Conservation (phyloP, 2,329 filamentous ascomycete species). For the Graphilbum fragrans region DNA sequence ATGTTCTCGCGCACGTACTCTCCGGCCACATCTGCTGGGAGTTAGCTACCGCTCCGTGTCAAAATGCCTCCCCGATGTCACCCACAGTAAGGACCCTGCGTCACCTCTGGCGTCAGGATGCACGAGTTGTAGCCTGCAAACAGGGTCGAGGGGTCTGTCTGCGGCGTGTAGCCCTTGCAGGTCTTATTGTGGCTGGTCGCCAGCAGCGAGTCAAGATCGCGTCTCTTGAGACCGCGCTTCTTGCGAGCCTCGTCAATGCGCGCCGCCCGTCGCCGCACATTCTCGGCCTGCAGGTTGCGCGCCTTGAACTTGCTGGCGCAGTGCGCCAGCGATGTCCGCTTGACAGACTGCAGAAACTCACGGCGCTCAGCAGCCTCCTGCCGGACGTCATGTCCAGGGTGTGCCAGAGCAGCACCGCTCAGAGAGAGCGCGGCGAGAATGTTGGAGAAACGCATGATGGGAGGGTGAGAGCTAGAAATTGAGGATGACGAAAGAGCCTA, state of each 20-base stretch:
- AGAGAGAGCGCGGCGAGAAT: slow-evolving; percentile 12
- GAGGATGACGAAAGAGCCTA: neutral
- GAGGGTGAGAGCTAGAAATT: neutral
- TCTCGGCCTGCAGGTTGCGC: slow-evolving; percentile 22
- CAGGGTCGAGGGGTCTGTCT: slow-evolving; percentile 21
- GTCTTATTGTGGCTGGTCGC: slow-evolving; percentile 18
- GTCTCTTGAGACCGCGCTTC: slow-evolving; percentile 3
- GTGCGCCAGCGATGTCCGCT: slow-evolving; percentile 20
- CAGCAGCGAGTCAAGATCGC: neutral
- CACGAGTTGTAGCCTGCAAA: slow-evolving; percentile 32
- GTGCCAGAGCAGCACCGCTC: slow-evolving; percentile 15
- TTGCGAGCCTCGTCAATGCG: neutral
- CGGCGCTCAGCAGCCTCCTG: slow-evolving; percentile 28
- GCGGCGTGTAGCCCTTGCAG: slow-evolving; percentile 15
- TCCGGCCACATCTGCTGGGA: slow-evolving; percentile 31
- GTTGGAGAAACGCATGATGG: slow-evolving; percentile 11
- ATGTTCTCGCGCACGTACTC: slow-evolving; percentile 37
- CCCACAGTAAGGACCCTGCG: slow-evolving; percentile 37
- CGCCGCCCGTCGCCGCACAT: slow-evolving; percentile 22
- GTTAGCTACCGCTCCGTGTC: neutral
- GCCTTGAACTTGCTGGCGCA: slow-evolving; percentile 26
- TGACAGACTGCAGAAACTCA: slow-evolving; percentile 20
- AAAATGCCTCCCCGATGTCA: neutral
- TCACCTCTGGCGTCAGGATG: slow-evolving; percentile 38
- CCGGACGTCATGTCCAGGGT: slow-evolving; percentile 28